Evolutionary conservation across 352 stramenopile species (phyloP), one percentile per base, ranked within the genome.

Genomic region (Globisporangium nodosum): DNA sequence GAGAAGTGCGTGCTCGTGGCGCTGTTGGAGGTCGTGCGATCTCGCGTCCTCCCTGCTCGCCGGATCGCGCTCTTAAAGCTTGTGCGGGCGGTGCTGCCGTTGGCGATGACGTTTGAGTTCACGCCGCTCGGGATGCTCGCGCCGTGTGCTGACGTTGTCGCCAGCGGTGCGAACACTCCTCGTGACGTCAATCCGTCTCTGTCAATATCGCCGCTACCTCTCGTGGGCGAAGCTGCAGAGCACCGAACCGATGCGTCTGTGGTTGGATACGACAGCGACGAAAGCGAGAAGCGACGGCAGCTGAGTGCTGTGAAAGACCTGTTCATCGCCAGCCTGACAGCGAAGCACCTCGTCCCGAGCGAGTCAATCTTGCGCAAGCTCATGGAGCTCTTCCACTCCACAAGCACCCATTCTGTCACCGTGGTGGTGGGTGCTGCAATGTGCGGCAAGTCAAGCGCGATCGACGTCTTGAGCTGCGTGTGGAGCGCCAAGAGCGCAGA

Each of bases 371-470:
- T 83, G 3, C 65, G 78, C 1, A 91, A 89, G 63, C 37, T 88
- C 6, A 50, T 83, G 24, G 78, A 91, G 21, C 24, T 88, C n/a
- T 79, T 86, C 40, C 67, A 85, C 45, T 52, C 88, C 15, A 64
- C 78, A 9, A 66, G 40, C 24, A 65, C 58, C 18, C 66, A 66
- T 3, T 61, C 75, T 5, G 51, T 87, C 20, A 78, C 70, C 13
- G 59, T 88, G n/a, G 55, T 87, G 0, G 70, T 81, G 33, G 81
- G 81, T 11, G 61, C 55, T n/a, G 71, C 68, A 0, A 66, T 73
- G 24, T 83, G 65, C 21, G 81, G 81, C 3, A 89, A 91, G 61
- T 85, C 81, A 15, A 88, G 66, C 12, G 71, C 73, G 16, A 71
- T 89, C 16, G 65, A 65, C 12, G 51, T 83, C 4, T 42, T 88